Base-by-base conservation (phyloP, 1,139 yeast species). In the Pichia sp. region DNA sequence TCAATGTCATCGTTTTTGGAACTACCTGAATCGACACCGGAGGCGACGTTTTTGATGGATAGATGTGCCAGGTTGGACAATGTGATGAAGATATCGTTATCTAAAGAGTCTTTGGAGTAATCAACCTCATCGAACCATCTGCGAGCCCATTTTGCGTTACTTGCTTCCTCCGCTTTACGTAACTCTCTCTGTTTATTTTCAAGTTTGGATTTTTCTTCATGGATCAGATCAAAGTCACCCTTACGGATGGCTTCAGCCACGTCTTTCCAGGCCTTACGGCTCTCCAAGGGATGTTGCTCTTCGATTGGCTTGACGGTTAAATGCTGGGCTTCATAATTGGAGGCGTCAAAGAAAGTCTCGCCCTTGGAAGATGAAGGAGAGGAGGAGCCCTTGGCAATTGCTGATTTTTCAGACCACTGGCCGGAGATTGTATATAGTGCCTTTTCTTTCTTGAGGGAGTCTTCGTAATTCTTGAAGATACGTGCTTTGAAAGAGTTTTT, bases 401-500 rank as follows among this genome's bases (percentile, higher is more conserved):
- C 75, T 30, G 95, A 85, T 62, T 76, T 75, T 41, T 86, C 95
- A 17, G 95, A 85, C 99, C 99, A 93, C 73, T 91, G 97, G 48
- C 99, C 99, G 50, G 77, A 68, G 57, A 93, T 83, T 16, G 96
- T 85, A 68, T 81, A 87, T 60, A 91, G 71, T 1, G 95, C 87
- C 58, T 83, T 80, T 52, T 79, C 83, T 67, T 86, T 81, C 57
- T 71, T 65, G 10, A 71, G 67, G 42, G 84, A 74, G 20, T 78
- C 78, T 40, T 77, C 71, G 54, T 71, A 71, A 66, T 80, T 80
- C 63, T 80, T 78, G 70, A 71, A 87, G 56, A 92, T 80, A 66
- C 92, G 79, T 41, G 97, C 95, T 73, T 90, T 92, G 75, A 86
- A 91, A 10, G 92, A 74, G 73, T 93, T 92, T 75, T 91, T 92